These are phyloP conservation scores for Boeremia exigua DNA, from an alignment of 2,329 filamentous ascomycete genomes.

Conservation along the genomic window DNA sequence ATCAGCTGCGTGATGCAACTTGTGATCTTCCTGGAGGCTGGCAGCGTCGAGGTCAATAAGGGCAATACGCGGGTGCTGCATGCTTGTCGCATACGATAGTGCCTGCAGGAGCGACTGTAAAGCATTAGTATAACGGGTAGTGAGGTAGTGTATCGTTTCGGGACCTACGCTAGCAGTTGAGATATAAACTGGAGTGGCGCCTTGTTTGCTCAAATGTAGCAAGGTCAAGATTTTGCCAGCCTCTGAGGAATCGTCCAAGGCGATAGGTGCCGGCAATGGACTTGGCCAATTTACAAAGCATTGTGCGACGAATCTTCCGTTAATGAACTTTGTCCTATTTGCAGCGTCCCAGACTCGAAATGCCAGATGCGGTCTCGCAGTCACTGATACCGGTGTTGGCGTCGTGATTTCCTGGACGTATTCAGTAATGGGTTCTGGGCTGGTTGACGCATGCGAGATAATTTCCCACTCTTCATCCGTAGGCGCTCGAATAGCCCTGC, in stretches of 20 bases:
- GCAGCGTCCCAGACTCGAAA: constrained; percentile 18
- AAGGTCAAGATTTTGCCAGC: neutral
- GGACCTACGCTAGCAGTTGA: constrained; percentile 8
- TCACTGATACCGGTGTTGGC: neutral
- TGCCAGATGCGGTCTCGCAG: neutral
- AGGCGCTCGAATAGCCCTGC: neutral
- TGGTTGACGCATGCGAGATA: neutral
- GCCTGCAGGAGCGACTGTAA: constrained; percentile 8
- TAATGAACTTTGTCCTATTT: constrained; percentile 3
- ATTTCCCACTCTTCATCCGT: neutral
- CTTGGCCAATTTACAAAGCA: neutral
- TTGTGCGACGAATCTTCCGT: constrained; percentile 12
- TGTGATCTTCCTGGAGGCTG: neutral
- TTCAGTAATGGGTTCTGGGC: neutral
- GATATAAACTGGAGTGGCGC: constrained; percentile 11
- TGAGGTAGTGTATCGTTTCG: neutral
- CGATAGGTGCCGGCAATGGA: constrained; percentile 8
- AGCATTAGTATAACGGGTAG: neutral
- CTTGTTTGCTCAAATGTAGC: constrained; percentile 6
- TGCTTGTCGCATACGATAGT: constrained; percentile 1
- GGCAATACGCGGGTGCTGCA: constrained; percentile 8
- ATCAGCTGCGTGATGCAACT: neutral
- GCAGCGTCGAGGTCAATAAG: constrained; percentile 1
- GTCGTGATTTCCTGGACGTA: neutral
- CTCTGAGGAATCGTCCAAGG: neutral